These are phyloP conservation scores for Fusarium liriodendri DNA, from an alignment of 2,329 filamentous ascomycete genomes.

Conservation along the genomic window DNA sequence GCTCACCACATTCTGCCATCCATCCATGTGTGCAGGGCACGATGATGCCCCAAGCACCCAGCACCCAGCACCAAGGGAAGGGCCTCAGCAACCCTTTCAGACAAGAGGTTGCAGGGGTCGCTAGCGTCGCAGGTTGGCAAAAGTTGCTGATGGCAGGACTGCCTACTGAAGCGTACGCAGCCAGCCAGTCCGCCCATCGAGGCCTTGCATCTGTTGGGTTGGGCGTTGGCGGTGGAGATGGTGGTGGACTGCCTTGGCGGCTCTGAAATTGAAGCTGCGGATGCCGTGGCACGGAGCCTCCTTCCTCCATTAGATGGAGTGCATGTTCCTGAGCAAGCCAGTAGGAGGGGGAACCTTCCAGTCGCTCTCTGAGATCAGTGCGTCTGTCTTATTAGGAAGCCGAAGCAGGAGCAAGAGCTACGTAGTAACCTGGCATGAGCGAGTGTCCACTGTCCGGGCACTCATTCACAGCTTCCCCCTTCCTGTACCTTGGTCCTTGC, in stretches of 20 bases:
- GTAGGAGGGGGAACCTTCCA: background rate
- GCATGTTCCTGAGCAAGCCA: background rate
- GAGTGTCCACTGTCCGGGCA: background rate
- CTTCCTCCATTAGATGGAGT: slow-evolving; percentile 1
- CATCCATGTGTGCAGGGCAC: background rate
- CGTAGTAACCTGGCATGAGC: background rate
- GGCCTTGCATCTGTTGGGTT: slow-evolving; percentile 1
- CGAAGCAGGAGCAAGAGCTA: background rate
- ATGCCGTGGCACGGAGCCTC: background rate
- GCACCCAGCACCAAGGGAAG: background rate
- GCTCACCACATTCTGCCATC: slow-evolving; percentile 3
- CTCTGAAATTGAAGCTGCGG: slow-evolving; percentile 5
- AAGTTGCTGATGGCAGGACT: background rate
- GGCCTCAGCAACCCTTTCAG: slow-evolving; percentile 26
- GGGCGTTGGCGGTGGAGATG: slow-evolving; percentile 1
- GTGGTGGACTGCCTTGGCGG: slow-evolving; percentile 2
- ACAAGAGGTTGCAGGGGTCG: slow-evolving; percentile 1
- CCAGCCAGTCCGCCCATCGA: background rate
- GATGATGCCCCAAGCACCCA: background rate
- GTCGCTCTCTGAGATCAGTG: background rate
- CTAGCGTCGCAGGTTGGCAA: background rate
- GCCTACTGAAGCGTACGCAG: background rate
- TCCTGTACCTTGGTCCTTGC: background rate
- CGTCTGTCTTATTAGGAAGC: background rate
- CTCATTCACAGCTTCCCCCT: slow-evolving; percentile 2